Base-by-base conservation (phyloP, 495 filamentous ascomycete genomes). In the Extremus antarcticus region DNA sequence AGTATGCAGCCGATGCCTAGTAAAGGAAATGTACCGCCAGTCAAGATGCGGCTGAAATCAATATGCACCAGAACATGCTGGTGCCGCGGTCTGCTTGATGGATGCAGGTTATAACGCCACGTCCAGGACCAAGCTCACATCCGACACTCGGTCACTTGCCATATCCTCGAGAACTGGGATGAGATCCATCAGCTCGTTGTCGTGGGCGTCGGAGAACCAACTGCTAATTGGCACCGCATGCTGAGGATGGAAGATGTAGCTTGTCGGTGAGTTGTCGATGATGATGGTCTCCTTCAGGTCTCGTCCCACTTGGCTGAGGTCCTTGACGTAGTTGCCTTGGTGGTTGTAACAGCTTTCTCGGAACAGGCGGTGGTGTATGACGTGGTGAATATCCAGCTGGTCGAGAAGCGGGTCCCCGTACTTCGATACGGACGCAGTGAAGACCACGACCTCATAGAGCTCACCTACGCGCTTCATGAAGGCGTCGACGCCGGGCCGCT, bases 201-300 rank as follows among this genome's bases (percentile, higher is more conserved):
- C 92, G 71, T 99, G 92, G 54, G 94, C 92, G 73, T 99, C 92
- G 64, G 90, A 96, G 75, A 99, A 99, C 92, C 92, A 99, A 78
- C 91, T 96, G 78, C 91, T 96, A 73, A 99, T 99, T 21, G 92
- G 92, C 45, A 99, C 92, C 54, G 92, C 92, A 70, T 99, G 92
- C 74, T 99, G 91, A 15, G 94, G 92, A 63, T 99, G 92, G 76
- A 99, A 99, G 65, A 97, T 97, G 72, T 99, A 99, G 20, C 90
- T 95, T 16, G 94, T 99, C 17, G 92, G 94, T 21, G 92, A 97
- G 71, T 99, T 99, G 73, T 99, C 92, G 65, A 99, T 99, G 67
- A 99, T 99, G 66, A 99, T 99, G 2, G 91, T 97, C 65, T 97
- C 92, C 63, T 85, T 86, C 47, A 99, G 83, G 71, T 99, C 90